Evolutionary conservation across 2,329 filamentous ascomycete genomes (phyloP).

Genomic region (Xylaria sp.): DNA sequence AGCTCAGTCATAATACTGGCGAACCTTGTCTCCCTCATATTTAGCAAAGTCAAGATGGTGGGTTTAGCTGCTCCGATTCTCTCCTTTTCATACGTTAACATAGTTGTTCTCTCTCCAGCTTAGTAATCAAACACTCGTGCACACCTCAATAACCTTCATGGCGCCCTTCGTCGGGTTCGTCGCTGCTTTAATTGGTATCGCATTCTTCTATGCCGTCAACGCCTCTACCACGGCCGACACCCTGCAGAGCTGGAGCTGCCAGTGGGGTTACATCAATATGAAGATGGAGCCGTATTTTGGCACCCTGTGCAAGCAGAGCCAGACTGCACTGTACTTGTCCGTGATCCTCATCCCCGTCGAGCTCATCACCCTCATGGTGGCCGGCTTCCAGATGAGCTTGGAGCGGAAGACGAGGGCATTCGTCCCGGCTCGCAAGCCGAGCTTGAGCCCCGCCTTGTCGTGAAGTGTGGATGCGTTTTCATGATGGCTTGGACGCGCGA

Average conservation of each 20-base stretch:
- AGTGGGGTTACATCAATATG: slow-evolving; percentile 68
- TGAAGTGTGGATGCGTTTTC: slow-evolving; percentile 6
- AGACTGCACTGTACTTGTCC: slow-evolving; percentile 64
- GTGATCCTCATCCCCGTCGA: slow-evolving; percentile 69
- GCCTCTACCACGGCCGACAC: slow-evolving; percentile 64
- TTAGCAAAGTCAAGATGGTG: slow-evolving; percentile 63
- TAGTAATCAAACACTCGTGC: slow-evolving; percentile 50
- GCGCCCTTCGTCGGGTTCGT: slow-evolving; percentile 58
- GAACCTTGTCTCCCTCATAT: slow-evolving; percentile 61
- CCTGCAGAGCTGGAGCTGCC: slow-evolving; percentile 71
- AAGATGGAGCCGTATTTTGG: slow-evolving; percentile 64
- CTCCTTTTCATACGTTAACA: slow-evolving; percentile 30
- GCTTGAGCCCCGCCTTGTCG: slow-evolving; percentile 45
- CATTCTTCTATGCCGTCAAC: slow-evolving; percentile 69
- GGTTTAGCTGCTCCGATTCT: slow-evolving; percentile 46
- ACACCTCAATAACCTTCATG: slow-evolving; percentile 54
- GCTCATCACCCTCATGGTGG: slow-evolving; percentile 59
- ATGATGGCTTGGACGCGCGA: background rate
- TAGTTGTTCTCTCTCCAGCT: slow-evolving; percentile 50
- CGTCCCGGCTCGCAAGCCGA: slow-evolving; percentile 41
- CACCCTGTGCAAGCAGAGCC: slow-evolving; percentile 67
- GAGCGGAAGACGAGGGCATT: slow-evolving; percentile 53
- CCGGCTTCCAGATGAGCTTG: slow-evolving; percentile 58
- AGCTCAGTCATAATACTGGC: slow-evolving; percentile 62
- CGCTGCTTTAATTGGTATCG: slow-evolving; percentile 63